These are phyloP conservation scores for Arachis monticola DNA, from an alignment of 331 rosid species.

Conservation along the genomic window DNA sequence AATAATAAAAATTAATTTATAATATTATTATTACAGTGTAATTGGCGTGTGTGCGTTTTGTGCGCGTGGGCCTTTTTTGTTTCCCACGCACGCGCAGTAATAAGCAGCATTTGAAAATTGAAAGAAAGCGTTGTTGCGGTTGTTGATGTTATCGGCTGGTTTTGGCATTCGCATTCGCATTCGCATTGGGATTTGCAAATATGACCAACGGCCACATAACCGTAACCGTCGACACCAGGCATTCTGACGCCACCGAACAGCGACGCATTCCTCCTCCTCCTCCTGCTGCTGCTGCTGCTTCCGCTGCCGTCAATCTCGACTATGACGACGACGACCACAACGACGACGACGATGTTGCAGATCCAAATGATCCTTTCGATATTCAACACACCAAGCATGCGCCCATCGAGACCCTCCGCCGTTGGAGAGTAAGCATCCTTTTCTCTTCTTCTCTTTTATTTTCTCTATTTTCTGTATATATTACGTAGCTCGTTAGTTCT, in stretches of 20 bases:
- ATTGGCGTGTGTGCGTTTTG: neutral
- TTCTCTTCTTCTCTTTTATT: neutral
- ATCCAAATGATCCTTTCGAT: constrained; percentile 75
- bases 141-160: neutral
- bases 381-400: constrained; percentile 76
- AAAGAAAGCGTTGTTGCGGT: neutral
- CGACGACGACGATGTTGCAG: constrained; percentile 29
- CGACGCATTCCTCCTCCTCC: neutral
- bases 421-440: constrained; percentile 76
- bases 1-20: no score
- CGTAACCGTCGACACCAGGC: constrained; percentile 17
- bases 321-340: neutral
- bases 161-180: neutral
- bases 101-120: constrained; percentile 1
- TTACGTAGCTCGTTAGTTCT: neutral
- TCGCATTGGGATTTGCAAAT: neutral
- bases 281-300: neutral
- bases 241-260: constrained; percentile 14
- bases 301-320: neutral
- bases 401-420: constrained; percentile 63
- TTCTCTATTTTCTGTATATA: neutral
- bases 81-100: constrained; percentile 34
- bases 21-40: neutral
- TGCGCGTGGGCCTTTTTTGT: neutral
- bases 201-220: constrained; percentile 62